Evolutionary conservation across 768 basidiomycete species (phyloP).

Genomic region (Mrakia gelida): DNA sequence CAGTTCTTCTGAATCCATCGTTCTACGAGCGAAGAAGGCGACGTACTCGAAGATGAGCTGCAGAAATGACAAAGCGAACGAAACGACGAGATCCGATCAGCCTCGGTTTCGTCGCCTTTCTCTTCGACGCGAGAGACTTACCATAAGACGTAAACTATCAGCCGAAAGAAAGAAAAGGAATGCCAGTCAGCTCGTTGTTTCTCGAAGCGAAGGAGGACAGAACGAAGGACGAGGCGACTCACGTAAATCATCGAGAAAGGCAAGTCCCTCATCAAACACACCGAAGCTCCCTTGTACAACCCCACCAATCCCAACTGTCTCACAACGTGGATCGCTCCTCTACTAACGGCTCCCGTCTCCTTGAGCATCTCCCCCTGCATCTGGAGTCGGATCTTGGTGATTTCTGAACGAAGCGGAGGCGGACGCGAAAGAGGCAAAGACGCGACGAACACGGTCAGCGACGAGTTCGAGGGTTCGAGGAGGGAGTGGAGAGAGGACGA

Average conservation of each 20-base stretch:
- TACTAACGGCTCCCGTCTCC: conserved; percentile 65
- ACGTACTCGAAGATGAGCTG: conserved; percentile 17
- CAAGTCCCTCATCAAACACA: conserved; percentile 90
- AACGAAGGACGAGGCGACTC: background rate
- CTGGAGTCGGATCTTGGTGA: conserved; percentile 70
- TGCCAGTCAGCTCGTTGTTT: no score
- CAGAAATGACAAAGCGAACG: background rate
- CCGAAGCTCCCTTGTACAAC: conserved; percentile 85
- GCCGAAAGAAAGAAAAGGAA: background rate
- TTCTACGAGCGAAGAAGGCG: background rate
- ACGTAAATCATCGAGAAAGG: conserved; percentile 70
- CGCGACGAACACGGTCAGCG: background rate
- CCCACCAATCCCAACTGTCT: conserved; percentile 88
- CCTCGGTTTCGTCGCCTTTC: no score
- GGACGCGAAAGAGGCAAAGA: background rate
- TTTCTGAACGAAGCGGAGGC: conserved; percentile 33
- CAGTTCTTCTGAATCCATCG: background rate
- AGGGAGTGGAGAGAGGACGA: background rate
- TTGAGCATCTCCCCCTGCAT: conserved; percentile 94
- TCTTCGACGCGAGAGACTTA: background rate
- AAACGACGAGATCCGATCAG: background rate
- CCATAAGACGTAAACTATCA: conserved; percentile 20
- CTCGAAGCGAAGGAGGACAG: background rate
- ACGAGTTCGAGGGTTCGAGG: background rate
- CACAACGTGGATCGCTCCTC: conserved; percentile 87